Evolutionary conservation across 345 rosid genomes (phyloP).

Genomic region (Brassica nigra): DNA sequence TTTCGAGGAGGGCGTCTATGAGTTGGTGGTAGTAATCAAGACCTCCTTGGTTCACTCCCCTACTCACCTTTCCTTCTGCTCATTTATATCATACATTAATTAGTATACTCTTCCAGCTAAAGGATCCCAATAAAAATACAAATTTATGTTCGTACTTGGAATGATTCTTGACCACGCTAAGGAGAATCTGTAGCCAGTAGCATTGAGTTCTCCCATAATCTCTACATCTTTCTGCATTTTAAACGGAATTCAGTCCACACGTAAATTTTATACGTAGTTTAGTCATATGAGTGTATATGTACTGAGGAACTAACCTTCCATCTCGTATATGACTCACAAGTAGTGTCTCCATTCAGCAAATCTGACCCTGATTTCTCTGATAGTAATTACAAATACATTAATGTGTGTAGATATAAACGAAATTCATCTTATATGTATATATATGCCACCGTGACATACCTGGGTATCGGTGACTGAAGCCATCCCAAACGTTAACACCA

Average conservation of each 20-base stretch:
- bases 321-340: neutral
- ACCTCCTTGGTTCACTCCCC: conserved; percentile 4
- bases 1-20: neutral
- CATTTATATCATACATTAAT: neutral
- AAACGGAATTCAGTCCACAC: neutral
- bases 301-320: neutral
- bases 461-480: too few relatives aligned
- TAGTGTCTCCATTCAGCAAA: neutral
- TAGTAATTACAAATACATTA: neutral
- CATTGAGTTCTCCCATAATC: neutral
- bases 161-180: neutral
- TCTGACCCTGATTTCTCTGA: neutral
- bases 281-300: neutral
- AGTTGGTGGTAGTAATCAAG: neutral
- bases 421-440: neutral
- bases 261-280: neutral
- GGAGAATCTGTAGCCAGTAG: conserved; percentile 1
- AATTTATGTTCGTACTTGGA: neutral
- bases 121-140: neutral
- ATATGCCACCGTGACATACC: neutral
- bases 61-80: conserved; percentile 2
- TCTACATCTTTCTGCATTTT: neutral
- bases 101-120: neutral
- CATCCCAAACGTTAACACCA: neutral
- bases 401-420: neutral